Base-by-base conservation (phyloP, 805 yeast species). In the Candida boidinii region DNA sequence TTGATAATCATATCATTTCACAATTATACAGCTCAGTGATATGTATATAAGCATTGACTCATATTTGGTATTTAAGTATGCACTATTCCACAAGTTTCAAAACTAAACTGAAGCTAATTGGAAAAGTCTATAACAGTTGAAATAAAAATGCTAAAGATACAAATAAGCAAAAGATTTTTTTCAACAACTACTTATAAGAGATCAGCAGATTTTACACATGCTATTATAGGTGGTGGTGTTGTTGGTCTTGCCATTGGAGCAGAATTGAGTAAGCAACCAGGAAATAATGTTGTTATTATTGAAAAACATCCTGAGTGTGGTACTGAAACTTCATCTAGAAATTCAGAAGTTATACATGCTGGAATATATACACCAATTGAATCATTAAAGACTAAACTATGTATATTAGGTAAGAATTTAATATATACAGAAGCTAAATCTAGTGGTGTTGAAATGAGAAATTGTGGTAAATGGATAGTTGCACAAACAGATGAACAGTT, bases 261-360 rank as follows among this genome's bases (percentile, higher is more conserved):
- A 1, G 79, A 80, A 42, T 60, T 87, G 21, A 59, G 74, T 26
- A 54, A 61, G 31, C 46, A 54, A 3, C 41, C 64, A n/a, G 53
- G 64, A 5, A 68, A 69, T 35, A 58, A 58, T 4, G 86, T 86
- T 0, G 53, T 82, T 1, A 50, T 88, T 8, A 52, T 87, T 2
- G 96, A 87, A 45, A 75, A 80, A 46, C 74, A 86, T 51, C 53
- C 57, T 1, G 62, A 63, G 23, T 51, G 75, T 30, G 96, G 95
- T 2, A 68, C 71, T 43, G 96, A 87, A 46, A 85, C 95, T 0
- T 79, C 94, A 5, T 70, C 90, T n/a, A 63, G 96, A 33, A 87
- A 87, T 60, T 82, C 94, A 2, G 96, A 88, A 49, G 96, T 88
- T 17, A 79, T 87, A 17, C 96, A 87, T 56, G 95, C 95, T 0